These are phyloP conservation scores for Lathyrus sativus DNA, from an alignment of 306 rosid species.

Conservation along the genomic window DNA sequence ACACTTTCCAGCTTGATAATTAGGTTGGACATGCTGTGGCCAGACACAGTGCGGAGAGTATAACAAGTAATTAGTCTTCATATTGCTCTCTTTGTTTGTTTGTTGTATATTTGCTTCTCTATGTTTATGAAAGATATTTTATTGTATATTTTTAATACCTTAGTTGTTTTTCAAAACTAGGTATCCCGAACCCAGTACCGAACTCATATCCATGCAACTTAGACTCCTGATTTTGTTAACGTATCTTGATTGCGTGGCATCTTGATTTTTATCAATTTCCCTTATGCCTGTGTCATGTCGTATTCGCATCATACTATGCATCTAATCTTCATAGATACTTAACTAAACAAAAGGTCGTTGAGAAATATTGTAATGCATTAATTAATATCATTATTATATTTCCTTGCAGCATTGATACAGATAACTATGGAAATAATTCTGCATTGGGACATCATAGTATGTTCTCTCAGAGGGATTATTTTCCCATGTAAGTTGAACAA, in stretches of 20 bases:
- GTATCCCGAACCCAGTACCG: no score
- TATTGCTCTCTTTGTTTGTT: no score
- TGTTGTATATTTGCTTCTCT: no score
- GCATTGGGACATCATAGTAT: constrained; percentile 29
- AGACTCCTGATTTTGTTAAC: no score
- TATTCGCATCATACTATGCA: background rate
- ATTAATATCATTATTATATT: constrained; percentile 26
- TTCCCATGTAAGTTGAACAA: constrained; percentile 52
- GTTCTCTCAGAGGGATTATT: constrained; percentile 41
- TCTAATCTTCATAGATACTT: background rate
- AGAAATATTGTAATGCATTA: constrained; percentile 11
- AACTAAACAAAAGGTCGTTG: background rate
- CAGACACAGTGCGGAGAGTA: no score
- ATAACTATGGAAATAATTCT: constrained; percentile 34
- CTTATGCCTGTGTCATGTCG: background rate
- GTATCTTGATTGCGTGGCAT: background rate
- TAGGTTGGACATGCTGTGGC: no score
- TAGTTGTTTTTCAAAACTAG: no score
- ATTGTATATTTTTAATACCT: no score
- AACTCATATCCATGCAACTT: no score
- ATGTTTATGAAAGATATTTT: no score
- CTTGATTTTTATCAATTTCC: background rate
- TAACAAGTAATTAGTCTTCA: no score
- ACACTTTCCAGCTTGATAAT: no score
- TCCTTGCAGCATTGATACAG: constrained; percentile 46